Evolutionary conservation across 805 yeast species (phyloP), one percentile per base, ranked within the genome.

Genomic region (Candida easanensis): DNA sequence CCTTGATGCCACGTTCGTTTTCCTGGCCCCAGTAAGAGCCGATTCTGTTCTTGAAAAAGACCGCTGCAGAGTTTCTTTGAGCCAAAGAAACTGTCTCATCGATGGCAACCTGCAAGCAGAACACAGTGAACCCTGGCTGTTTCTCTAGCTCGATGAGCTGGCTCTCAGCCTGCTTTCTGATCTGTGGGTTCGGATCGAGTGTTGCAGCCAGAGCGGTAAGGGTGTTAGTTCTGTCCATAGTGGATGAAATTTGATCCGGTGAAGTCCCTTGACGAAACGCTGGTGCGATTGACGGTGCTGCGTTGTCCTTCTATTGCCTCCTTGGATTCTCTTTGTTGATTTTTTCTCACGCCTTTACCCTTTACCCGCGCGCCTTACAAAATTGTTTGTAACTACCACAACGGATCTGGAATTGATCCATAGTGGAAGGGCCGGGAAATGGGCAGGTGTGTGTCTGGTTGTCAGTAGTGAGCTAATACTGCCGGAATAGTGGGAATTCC

Each of bases 31-130:
- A 83, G 41, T 72, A 68, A 31, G 71, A 65, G 32, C 71, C 71
- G 25, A 84, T 66, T 44, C 77, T 70, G 60, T 84, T 84, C 58
- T 85, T 85, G 61, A 83, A 77, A 57, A 77, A 82, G 5, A 85
- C 83, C 0, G 84, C 82, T 5, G 84, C 73, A 11, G 87, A 82
- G 46, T 76, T 66, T 46, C 79, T 70, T 39, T 79, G 71, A 11
- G 69, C 67, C 6, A 54, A 47, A 5, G 77, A 65, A 23, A 69
- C 63, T 4, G 67, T 62, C 3, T 60, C 60, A 51, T 80, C 82
- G 9, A 65, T 59, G 13, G 76, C 68, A 36, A 79, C 63, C 31
- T 73, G 76, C 22, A 80, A 62, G 36, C 80, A 65, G 54, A 76
- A 77, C 13, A 71, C 66, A 1, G 83, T 75, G 60, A 79, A 79